Evolutionary conservation across 108 stramenopile genomes (phyloP), one percentile per base, ranked within the genome.

Genomic region (Fragilariopsis cylindrus): DNA sequence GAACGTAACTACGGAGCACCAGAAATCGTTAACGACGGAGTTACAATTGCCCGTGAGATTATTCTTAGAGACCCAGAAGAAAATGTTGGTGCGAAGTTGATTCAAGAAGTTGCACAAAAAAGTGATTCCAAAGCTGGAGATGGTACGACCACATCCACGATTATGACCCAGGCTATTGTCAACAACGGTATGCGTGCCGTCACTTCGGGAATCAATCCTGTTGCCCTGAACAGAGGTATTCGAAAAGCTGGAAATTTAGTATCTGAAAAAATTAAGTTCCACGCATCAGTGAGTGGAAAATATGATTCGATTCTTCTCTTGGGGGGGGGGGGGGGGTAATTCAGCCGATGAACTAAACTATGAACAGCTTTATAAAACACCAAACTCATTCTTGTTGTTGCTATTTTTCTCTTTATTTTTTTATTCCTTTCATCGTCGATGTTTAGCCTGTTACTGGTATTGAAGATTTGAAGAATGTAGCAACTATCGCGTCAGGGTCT

Each of bases 1-100:
- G 98, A 98, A 73, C 88, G 96, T 1, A 88, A 90, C 70, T 98
- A 98, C 77, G 98, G 97, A 43, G 95, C 95, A 13, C 98, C 98
- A 39, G 96, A 98, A 73, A 97, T 98, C 78, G 97, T 97, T 45
- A 97, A 97, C 77, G 98, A 97, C 74, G 98, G 97, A 19, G 98
- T 98, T 57, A 98, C 97, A 43, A 98, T 98, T 76, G 97, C 97
- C 48, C 76, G 90, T 12, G 94, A 92, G 73, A 97, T 98, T 73
- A 63, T 65, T 18, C 83, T 98, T 47, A 69, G 77, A 54, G 96
- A 98, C 73, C 98, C 96, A 7, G 96, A 96, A 82, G 60, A 86
- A 74, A 97, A 98, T 74, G 94, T 97, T 4, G 98, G 98, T 47
- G 98, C 94, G 40, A 76, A 84, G 40, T 84, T 98, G 45, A 94